Evolutionary conservation across 2,329 filamentous ascomycete genomes (phyloP), one percentile per base, ranked within the genome.

Genomic region (Colletotrichum navitas): DNA sequence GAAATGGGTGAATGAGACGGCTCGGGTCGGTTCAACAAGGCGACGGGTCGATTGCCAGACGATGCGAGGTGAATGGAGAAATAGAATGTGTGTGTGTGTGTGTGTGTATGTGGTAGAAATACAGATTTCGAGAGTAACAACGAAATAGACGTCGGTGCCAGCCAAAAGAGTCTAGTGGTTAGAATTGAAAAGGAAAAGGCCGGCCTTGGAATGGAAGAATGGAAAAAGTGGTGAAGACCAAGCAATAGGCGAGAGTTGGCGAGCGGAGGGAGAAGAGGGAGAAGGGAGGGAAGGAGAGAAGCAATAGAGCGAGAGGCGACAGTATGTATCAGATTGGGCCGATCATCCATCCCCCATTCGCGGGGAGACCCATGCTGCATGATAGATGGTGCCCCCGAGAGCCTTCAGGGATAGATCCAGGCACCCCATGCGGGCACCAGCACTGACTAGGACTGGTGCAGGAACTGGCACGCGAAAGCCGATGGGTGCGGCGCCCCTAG

Each of bases 241-340:
- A 62, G 51, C 65, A 69, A 45, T 8, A 29, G 45, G 52, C 56
- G 21, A 24, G 64, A 63, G 45, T 49, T 73, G 52, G 24, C 51
- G 43, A 21, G n/a, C 49, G 65, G 64, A 68, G 51, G 68, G 60
- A 65, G 58, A 66, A 60, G 61, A 59, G 49, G 66, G 70, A 60
- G 65, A 63, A 65, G 54, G 58, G 61, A 66, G 59, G 56, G 39
- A 70, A 58, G 43, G 26, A 36, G 34, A 61, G 58, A 56, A 60
- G 51, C 51, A 72, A 61, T 47, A 32, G 69, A 64, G 72, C 67
- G 69, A 68, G 61, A 74, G 70, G 65, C 63, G 66, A 73, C 69
- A 70, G 72, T 73, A 73, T 74, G 72, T 74, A 73, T 73, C 69
- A 73, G 70, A 70, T 66, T 73, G 49, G 71, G 75, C 63, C 74